phyloP scores from a whole-genome alignment of 345 rosid genomes.

The Boechera retrofracta region DNA sequence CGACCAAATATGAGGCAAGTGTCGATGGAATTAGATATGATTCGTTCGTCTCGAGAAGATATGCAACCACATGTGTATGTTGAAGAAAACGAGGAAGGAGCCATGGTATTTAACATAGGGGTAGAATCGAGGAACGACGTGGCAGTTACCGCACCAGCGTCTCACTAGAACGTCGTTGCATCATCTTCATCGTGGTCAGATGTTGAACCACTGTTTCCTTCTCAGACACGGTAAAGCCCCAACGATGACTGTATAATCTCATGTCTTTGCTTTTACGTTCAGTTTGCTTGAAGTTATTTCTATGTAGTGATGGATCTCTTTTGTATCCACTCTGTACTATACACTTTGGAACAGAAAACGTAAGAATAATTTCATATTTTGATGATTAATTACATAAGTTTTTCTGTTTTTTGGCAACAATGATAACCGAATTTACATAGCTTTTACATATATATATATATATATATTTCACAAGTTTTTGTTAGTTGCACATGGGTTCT shows the following conservation, averaged over 20 bases:
- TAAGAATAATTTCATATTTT: too few species aligned
- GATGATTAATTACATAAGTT: too few species aligned
- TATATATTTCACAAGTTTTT: too few species aligned
- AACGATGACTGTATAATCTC: not conserved
- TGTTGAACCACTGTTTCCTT: conserved; percentile 36
- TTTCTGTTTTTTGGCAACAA: too few species aligned
- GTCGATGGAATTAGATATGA: conserved; percentile 34
- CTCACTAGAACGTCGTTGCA: not conserved
- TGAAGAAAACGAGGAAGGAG: not conserved
- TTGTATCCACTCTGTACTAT: too few species aligned
- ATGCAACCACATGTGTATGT: not conserved
- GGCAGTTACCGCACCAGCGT: not conserved
- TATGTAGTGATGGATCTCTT: not conserved
- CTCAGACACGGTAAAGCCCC: not conserved
- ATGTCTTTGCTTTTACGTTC: conserved; percentile 1
- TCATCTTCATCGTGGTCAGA: conserved; percentile 16
- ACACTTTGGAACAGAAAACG: too few species aligned
- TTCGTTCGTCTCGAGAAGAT: conserved; percentile 3
- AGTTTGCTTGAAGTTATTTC: too few species aligned
- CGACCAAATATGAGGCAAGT: conserved; percentile 55
- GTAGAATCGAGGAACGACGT: not conserved
- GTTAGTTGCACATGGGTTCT: too few species aligned
- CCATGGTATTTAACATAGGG: not conserved
- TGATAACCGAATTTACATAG: too few species aligned
- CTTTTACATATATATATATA: too few species aligned